Evolutionary conservation across 345 rosid genomes (phyloP), one percentile per base, ranked within the genome.

Genomic region (Ricinus communis): DNA sequence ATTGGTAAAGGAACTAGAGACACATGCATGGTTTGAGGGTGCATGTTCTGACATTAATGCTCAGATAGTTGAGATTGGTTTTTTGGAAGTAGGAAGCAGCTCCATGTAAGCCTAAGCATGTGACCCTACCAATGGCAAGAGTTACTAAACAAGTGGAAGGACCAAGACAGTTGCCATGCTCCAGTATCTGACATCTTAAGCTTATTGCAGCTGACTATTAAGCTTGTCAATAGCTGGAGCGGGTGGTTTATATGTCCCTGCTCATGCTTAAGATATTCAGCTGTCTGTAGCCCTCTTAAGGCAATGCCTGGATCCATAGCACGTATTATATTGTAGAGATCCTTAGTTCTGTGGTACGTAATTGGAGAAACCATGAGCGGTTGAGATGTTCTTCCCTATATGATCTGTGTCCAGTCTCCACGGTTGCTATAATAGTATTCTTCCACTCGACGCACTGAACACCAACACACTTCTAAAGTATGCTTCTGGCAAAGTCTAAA

Each of bases 161-260:
- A 38, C 43, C 43, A 38, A 58, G 41, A 21, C 62, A 58, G 62
- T 16, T 58, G 28, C n/a, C 62, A 14, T 58, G 62, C 41, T 57
- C 19, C 1, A 15, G 12, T 58, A 53, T 53, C 4, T 47, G 12
- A 5, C 59, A 54, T 24, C 1, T 16, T 19, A 19, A n/a, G 24
- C 55, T 19, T 18, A 12, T 16, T 19, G 7, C 18, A 8, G 21
- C 55, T 16, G 9, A 51, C n/a, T n/a, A 51, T 18, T n/a, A 9
- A n/a, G 31, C 31, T 8, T 22, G 28, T 24, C 21, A 30, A 56
- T 6, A 24, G 38, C 61, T 28, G 0, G 19, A 10, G 33, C 24
- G 27, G 61, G n/a, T 56, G 19, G 9, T 56, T 25, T 0, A n/a
- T n/a, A 7, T 47, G 19, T 13, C 59, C 59, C 15, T 54, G 59